These are phyloP conservation scores for Silene noctiflora DNA, from an alignment of 179 eudicot species.

Conservation along the genomic window DNA sequence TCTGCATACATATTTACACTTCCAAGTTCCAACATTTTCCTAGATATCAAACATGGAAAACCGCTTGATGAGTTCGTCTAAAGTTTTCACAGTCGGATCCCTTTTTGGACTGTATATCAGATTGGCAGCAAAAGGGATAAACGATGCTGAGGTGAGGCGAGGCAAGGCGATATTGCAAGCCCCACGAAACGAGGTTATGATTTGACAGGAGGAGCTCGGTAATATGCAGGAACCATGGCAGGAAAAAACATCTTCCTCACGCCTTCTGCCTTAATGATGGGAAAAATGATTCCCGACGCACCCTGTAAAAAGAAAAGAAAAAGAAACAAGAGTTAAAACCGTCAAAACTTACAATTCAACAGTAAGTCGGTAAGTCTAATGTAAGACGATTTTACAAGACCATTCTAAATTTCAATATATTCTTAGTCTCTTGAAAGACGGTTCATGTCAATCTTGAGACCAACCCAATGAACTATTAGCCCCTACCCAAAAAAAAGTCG, in stretches of 20 bases:
- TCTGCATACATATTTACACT: background rate
- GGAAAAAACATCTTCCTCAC: conserved; percentile 17
- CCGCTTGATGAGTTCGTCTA: background rate
- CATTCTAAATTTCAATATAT: too few species aligned
- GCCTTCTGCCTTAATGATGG: conserved; percentile 12
- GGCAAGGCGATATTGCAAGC: too few species aligned
- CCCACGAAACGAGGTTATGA: background rate
- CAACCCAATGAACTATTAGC: too few species aligned
- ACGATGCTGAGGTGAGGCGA: background rate
- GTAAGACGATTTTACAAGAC: too few species aligned
- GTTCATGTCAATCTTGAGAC: too few species aligned
- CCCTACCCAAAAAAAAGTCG: too few species aligned
- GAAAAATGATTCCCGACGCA: conserved; percentile 14
- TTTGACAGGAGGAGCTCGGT: conserved; percentile 9
- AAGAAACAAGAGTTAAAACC: background rate
- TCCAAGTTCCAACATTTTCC: background rate
- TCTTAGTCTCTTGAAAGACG: too few species aligned
- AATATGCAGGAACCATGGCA: conserved; percentile 14
- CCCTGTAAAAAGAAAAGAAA: background rate
- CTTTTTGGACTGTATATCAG: background rate
- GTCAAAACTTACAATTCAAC: background rate
- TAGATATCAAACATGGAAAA: background rate
- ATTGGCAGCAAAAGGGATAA: background rate
- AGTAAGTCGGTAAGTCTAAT: too few species aligned
- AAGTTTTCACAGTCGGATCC: background rate